phyloP scores from a whole-genome alignment of 2,329 filamentous ascomycete species.

The Chrysoporthe deuterocubensis region DNA sequence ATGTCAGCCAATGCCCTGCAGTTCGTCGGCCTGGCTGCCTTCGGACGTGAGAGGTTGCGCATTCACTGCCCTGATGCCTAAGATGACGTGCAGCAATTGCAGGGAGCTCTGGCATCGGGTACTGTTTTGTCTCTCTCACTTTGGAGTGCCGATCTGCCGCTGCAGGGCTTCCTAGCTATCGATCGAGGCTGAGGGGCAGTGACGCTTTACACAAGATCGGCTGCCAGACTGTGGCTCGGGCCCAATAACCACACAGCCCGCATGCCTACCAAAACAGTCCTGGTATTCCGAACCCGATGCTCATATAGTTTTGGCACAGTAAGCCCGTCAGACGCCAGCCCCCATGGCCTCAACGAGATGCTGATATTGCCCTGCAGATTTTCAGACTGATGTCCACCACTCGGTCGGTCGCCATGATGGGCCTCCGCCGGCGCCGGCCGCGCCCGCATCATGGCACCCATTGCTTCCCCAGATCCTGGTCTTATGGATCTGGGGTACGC shows the following conservation, averaged over 20 bases:
- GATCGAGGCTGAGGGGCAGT: slow-evolving; percentile 1
- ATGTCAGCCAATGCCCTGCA: slow-evolving; percentile 1
- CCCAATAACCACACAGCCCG: not conserved
- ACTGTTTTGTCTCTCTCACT: not conserved
- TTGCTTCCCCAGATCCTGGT: not conserved
- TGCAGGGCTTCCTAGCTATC: slow-evolving; percentile 2
- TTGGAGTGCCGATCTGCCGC: slow-evolving; percentile 5
- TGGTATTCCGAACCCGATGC: not conserved
- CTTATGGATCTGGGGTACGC: not conserved
- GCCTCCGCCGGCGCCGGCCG: not conserved
- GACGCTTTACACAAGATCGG: not conserved
- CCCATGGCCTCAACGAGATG: not conserved
- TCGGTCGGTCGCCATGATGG: not conserved
- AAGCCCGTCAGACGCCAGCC: not conserved
- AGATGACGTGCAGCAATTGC: slow-evolving; percentile 7
- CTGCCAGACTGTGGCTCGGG: not conserved
- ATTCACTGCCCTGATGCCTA: slow-evolving; percentile 1
- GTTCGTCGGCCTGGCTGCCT: not conserved
- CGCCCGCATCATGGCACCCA: not conserved
- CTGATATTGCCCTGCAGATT: not conserved
- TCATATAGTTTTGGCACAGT: not conserved
- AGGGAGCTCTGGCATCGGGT: not conserved
- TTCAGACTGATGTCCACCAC: not conserved
- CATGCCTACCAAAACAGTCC: not conserved
- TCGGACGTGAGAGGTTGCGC: not conserved